These are phyloP conservation scores for Abrus precatorius DNA, from an alignment of 306 rosid species.

Conservation along the genomic window DNA sequence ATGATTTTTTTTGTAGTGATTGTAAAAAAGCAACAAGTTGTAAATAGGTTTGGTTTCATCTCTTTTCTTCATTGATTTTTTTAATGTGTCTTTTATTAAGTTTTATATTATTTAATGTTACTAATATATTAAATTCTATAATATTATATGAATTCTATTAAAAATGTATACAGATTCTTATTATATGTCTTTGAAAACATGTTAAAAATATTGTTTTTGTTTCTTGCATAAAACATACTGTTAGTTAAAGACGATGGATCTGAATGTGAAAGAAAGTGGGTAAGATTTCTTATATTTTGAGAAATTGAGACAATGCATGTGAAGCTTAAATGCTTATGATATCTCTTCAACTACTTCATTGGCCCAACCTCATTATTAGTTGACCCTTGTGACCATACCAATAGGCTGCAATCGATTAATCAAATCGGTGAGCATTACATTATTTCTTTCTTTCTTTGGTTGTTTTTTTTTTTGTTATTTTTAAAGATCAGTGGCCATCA, in stretches of 20 bases:
- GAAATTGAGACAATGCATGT: conserved; percentile 54
- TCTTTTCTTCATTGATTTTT: too few species aligned
- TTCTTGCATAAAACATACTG: not conserved
- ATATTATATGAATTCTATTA: too few species aligned
- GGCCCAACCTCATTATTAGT: conserved; percentile 52
- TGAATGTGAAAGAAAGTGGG: conserved; percentile 33
- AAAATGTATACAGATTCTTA: too few species aligned
- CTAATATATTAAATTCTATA: too few species aligned
- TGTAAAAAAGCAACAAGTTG: too few species aligned
- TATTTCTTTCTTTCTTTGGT: not conserved
- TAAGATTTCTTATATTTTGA: conserved; percentile 38
- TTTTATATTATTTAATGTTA: too few species aligned
- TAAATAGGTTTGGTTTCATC: too few species aligned
- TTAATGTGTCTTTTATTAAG: too few species aligned
- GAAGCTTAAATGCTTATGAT: conserved; percentile 49
- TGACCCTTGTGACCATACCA: conserved; percentile 20
- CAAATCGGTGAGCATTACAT: conserved; percentile 21
- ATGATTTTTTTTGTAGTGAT: too few species aligned
- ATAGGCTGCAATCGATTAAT: not conserved
- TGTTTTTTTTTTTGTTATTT: not conserved
- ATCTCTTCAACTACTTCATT: conserved; percentile 50
- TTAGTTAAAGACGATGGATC: conserved; percentile 38
- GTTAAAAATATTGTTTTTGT: not conserved
- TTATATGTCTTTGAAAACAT: too few species aligned
- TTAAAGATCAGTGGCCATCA: not conserved